Conservation (phyloP, 129 eudicot species). For the Gnaphalium uliginosum region DNA sequence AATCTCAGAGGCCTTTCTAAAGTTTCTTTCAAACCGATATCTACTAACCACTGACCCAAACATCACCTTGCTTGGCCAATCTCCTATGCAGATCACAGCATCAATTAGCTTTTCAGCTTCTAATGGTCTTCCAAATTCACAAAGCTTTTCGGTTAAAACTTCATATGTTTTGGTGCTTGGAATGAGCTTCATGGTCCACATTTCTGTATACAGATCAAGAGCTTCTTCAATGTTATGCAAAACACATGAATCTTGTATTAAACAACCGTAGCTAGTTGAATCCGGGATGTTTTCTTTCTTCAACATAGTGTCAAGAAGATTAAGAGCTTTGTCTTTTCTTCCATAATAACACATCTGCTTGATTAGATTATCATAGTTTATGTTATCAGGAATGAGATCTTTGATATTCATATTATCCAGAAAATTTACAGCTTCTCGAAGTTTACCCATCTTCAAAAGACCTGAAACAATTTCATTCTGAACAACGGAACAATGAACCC, state of each 20-base stretch:
- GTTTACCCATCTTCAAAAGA: conserved; percentile 35
- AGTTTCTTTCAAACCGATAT: conserved; percentile 54
- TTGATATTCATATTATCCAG: conserved; percentile 42
- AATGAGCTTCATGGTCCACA: conserved; percentile 57
- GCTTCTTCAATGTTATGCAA: conserved; percentile 47
- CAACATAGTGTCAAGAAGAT: conserved; percentile 71
- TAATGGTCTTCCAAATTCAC: conserved; percentile 47
- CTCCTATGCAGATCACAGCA: conserved; percentile 47
- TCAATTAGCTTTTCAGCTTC: conserved; percentile 65
- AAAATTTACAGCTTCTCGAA: conserved; percentile 60
- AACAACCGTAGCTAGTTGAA: conserved; percentile 52
- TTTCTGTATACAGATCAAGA: conserved; percentile 64
- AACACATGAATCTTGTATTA: conserved; percentile 49
- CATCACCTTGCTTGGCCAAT: conserved; percentile 57
- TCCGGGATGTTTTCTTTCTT: conserved; percentile 49
- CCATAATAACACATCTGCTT: conserved; percentile 53
- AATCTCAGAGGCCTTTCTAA: conserved; percentile 56
- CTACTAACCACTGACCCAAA: conserved; percentile 49
- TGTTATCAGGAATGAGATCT: conserved; percentile 49
- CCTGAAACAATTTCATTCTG: conserved; percentile 47
- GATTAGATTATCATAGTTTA: conserved; percentile 56
- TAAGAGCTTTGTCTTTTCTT: conserved; percentile 53
- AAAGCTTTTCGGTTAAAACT: conserved; percentile 38
- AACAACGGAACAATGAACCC: conserved; percentile 51
- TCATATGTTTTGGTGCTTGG: conserved; percentile 56